Conservation (phyloP, 768 basidiomycete genomes). For the Russula sp. region DNA sequence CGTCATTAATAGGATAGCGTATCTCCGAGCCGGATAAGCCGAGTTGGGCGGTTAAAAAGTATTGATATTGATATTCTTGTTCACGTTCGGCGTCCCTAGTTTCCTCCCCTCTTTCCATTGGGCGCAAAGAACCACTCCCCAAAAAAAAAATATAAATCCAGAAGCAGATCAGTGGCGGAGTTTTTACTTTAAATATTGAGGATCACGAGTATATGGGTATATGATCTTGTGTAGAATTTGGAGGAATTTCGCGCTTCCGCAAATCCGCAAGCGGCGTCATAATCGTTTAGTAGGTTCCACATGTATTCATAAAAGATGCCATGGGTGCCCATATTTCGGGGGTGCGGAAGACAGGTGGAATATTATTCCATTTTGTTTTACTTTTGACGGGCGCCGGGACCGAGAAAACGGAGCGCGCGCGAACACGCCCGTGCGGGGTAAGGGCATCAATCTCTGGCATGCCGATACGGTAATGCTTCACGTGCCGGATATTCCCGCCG, state of each 20-base stretch:
- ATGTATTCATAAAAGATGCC: neutral
- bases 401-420: neutral
- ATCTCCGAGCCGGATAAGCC: neutral
- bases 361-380: neutral
- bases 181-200: neutral
- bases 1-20: neutral
- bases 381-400: neutral
- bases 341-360: neutral
- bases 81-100: slow-evolving; percentile 5
- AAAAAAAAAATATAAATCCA: neutral
- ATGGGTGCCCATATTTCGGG: neutral
- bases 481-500: neutral
- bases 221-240: neutral
- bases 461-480: neutral
- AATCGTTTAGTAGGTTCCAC: neutral
- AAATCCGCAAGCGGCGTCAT: neutral
- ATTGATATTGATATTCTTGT: neutral
- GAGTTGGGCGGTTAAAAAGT: neutral
- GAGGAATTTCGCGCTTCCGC: neutral
- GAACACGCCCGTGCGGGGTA: neutral
- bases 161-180: slow-evolving; percentile 11
- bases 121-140: slow-evolving; percentile 12
- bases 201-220: neutral
- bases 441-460: neutral
- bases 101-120: neutral